Evolutionary conservation across 768 basidiomycete species (phyloP).

Genomic region (Phanerodontia chrysosporium): DNA sequence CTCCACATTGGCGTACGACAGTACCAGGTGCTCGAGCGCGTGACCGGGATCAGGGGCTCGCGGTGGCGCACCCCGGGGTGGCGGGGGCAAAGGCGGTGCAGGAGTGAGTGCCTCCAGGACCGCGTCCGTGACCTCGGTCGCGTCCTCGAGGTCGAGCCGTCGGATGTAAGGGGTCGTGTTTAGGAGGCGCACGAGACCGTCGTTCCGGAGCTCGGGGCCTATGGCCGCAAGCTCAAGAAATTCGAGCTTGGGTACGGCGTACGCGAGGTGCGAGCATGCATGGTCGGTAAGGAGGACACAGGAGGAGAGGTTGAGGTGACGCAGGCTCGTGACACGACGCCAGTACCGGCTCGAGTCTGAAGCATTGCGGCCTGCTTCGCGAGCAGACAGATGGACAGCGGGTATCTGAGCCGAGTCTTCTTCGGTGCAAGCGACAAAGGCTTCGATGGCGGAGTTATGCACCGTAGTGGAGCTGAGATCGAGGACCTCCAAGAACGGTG

Average conservation of each 20-base stretch:
- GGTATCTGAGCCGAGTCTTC: conserved; percentile 32
- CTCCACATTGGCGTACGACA: conserved; percentile 65
- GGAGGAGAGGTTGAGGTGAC: conserved; percentile 69
- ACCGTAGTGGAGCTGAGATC: conserved; percentile 74
- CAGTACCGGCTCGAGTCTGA: conserved; percentile 45
- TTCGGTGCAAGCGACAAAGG: conserved; percentile 56
- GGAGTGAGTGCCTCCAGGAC: conserved; percentile 68
- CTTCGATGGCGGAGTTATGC: conserved; percentile 73
- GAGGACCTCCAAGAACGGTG: conserved; percentile 71
- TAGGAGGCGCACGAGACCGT: conserved; percentile 71
- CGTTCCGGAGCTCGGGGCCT: conserved; percentile 61
- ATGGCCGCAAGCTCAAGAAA: conserved; percentile 78
- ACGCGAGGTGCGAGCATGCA: conserved; percentile 69
- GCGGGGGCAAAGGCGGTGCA: conserved; percentile 12
- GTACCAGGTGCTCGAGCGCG: conserved; percentile 63
- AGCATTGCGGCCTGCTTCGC: conserved; percentile 61
- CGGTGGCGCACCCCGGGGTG: conserved; percentile 15
- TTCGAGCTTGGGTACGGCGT: conserved; percentile 67
- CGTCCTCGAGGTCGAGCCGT: conserved; percentile 84
- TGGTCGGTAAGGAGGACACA: conserved; percentile 71
- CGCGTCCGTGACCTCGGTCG: conserved; percentile 64
- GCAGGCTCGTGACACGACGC: conserved; percentile 62
- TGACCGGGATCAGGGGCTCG: conserved; percentile 49
- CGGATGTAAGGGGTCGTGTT: conserved; percentile 65
- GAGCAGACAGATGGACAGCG: conserved; percentile 51